These are phyloP conservation scores for Pythium scleroteichum DNA, from an alignment of 352 stramenopile species.

Conservation along the genomic window DNA sequence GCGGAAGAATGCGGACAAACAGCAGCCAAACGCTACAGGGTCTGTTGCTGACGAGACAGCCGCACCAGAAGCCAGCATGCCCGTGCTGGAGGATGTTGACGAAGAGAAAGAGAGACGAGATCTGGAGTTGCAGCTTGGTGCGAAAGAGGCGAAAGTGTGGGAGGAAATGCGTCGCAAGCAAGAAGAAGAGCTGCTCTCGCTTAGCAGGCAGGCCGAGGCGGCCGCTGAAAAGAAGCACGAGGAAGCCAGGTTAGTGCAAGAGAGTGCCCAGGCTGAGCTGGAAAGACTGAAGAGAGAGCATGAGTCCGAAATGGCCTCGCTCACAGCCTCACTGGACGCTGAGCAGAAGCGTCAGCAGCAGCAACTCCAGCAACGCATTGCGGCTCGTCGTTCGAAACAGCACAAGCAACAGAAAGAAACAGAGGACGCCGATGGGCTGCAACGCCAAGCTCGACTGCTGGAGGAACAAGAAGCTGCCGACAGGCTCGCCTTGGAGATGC, in stretches of 20 bases:
- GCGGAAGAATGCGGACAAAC: slow-evolving; percentile 16
- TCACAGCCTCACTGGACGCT: slow-evolving; percentile 52
- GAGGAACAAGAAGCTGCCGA: slow-evolving; percentile 33
- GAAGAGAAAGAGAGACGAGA: slow-evolving; percentile 38
- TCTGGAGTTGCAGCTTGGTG: slow-evolving; percentile 38
- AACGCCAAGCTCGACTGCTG: slow-evolving; percentile 14
- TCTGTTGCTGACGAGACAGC: no score
- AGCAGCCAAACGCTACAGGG: no score
- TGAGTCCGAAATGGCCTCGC: slow-evolving; percentile 51
- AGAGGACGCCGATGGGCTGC: slow-evolving; percentile 11
- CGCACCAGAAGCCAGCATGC: no score
- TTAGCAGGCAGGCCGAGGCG: background rate
- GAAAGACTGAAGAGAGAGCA: slow-evolving; percentile 61
- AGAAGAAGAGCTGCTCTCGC: background rate
- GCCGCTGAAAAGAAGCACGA: slow-evolving; percentile 19
- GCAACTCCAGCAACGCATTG: slow-evolving; percentile 71
- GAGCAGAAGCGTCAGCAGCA: slow-evolving; percentile 42
- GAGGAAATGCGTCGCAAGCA: slow-evolving; percentile 26
- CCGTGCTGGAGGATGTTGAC: slow-evolving; percentile 18
- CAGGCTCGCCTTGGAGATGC: slow-evolving; percentile 32
- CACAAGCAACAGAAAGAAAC: slow-evolving; percentile 40
- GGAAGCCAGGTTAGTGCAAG: slow-evolving; percentile 19
- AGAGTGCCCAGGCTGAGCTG: slow-evolving; percentile 46
- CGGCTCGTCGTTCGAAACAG: slow-evolving; percentile 36
- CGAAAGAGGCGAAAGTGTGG: slow-evolving; percentile 37